Evolutionary conservation across 257 asterid species (phyloP), one percentile per base, ranked within the genome.

Genomic region (Solanum sejunctum): DNA sequence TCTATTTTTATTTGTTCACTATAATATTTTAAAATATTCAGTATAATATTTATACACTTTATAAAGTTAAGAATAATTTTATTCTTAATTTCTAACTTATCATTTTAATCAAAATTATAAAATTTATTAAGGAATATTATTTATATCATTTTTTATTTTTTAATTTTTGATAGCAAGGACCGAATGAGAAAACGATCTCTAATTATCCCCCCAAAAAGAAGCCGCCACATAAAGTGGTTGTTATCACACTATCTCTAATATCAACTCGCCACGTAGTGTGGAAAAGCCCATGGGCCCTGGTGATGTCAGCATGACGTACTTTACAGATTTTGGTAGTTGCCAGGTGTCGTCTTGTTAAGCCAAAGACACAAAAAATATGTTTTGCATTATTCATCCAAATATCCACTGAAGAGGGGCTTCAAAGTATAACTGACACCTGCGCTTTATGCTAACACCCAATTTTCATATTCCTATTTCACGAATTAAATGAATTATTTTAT

Each of bases 221-320:
- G 75, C 85, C 84, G 86, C 90, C 91, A 83, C 91, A 91, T 88
- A 83, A 51, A 83, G 13, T 69, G 82, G 85, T 58, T 18, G 17
- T 36, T 26, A 20, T 63, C 56, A 51, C 56, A 6, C 8, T 28
- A 56, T 41, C 17, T 20, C 81, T 85, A 36, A 60, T 28, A 21
- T 12, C 11, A 8, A 1, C 10, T 20, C 7, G 86, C 49, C 89
- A 86, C 87, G 85, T 83, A 54, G 12, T 10, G 21, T 12, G 17
- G 1, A 10, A 36, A 69, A 26, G 58, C 49, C 67, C 84, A 63
- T 8, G 87, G 63, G 41, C 58, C 2, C 8, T 47, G 12, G 7
- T 21, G 86, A 10, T 87, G 85, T 83, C 86, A 84, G 85, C 82
- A 10, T 15, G 8, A 21, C 88, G 84, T 67, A 15, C 43, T 12